phyloP scores from a whole-genome alignment of 2,329 filamentous ascomycete genomes.

The Fusarium brevicatenulatum region DNA sequence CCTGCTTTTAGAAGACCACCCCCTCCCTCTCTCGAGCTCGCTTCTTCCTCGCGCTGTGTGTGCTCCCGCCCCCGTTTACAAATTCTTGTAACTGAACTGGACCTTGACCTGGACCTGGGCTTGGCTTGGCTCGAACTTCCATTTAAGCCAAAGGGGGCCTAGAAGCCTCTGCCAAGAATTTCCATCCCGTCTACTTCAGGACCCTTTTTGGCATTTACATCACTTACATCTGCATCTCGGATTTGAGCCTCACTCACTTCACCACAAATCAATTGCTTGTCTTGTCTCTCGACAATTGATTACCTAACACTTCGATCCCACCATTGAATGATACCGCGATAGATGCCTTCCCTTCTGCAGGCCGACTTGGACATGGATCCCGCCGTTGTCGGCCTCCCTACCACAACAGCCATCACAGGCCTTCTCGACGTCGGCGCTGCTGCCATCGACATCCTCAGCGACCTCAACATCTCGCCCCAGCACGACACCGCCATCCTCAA shows the following conservation, averaged over 20 bases:
- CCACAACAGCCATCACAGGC: constrained; percentile 52
- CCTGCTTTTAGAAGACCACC: constrained; percentile 6
- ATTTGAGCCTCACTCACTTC: not conserved
- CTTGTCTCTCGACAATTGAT: not conserved
- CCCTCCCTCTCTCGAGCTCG: not conserved
- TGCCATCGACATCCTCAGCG: constrained; percentile 49
- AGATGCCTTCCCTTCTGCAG: constrained; percentile 39
- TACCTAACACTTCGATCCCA: not conserved
- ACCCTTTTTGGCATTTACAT: not conserved
- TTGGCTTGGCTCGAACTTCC: not conserved
- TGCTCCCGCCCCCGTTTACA: not conserved
- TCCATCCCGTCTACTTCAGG: not conserved
- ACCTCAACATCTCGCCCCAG: constrained; percentile 48
- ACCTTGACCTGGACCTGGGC: not conserved
- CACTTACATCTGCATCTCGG: not conserved
- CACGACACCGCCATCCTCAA: constrained; percentile 43
- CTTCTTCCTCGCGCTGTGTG: not conserved
- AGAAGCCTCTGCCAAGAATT: constrained; percentile 30
- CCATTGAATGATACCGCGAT: constrained; percentile 24
- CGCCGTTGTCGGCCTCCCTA: constrained; percentile 44
- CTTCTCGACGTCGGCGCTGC: constrained; percentile 50
- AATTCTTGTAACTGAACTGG: not conserved
- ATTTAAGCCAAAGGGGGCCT: constrained; percentile 19
- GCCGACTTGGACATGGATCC: constrained; percentile 39
- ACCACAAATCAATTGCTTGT: not conserved